These are phyloP conservation scores for Castanospermum australe DNA, from an alignment of 306 rosid genomes.

Conservation along the genomic window DNA sequence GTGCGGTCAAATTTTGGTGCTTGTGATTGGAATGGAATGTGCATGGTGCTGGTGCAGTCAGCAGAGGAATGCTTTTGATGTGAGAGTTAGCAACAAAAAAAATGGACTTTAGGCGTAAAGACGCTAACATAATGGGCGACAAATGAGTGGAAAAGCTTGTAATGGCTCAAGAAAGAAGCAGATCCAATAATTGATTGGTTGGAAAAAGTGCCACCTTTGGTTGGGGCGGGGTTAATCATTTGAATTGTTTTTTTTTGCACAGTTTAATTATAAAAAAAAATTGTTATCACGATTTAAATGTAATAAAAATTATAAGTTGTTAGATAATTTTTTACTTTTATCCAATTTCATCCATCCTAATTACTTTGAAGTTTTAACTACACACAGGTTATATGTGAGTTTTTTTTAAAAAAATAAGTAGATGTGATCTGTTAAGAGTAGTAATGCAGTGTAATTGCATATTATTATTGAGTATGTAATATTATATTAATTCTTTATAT, in stretches of 20 bases:
- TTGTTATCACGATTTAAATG: neutral
- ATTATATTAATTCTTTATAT: no score
- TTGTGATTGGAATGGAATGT: neutral
- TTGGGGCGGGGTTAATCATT: neutral
- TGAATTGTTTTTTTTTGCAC: neutral
- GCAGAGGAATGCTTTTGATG: neutral
- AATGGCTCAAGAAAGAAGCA: constrained; percentile 10
- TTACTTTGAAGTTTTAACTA: no score
- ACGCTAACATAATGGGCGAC: constrained; percentile 30
- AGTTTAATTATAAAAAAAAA: neutral
- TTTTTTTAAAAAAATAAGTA: no score
- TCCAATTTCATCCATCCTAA: no score
- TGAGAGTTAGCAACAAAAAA: neutral
- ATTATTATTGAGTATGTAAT: no score
- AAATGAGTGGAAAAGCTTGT: constrained; percentile 4
- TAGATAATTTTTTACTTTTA: no score
- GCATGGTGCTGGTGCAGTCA: constrained; percentile 9
- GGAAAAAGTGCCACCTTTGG: neutral
- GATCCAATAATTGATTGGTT: constrained; percentile 25
- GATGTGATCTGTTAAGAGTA: no score
- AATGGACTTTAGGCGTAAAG: neutral
- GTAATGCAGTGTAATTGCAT: no score
- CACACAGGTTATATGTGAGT: no score
- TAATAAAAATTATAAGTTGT: no score
- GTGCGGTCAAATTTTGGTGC: neutral